Evolutionary conservation across 2,329 filamentous ascomycete species (phyloP).

Genomic region (Fusarium sp.): DNA sequence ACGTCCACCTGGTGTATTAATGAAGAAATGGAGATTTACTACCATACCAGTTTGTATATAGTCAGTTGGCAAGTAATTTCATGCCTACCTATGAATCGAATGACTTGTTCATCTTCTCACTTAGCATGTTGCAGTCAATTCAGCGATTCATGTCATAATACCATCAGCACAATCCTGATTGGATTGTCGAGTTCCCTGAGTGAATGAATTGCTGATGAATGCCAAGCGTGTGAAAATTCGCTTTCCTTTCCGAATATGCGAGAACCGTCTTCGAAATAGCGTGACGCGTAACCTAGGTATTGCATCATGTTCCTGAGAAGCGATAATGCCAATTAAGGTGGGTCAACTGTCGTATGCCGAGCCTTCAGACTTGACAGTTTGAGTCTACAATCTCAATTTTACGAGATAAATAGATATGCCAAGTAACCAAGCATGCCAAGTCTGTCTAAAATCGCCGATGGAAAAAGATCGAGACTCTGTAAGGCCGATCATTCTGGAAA

Average conservation of each 20-base stretch:
- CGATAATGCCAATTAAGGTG: neutral
- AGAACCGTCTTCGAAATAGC: neutral
- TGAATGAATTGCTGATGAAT: neutral
- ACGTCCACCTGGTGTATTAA: neutral
- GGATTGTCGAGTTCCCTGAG: neutral
- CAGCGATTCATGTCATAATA: neutral
- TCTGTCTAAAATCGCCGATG: neutral
- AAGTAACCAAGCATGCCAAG: neutral
- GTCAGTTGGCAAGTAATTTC: neutral
- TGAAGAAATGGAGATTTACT: neutral
- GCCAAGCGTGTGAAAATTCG: neutral
- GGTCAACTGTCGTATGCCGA: constrained; percentile 21
- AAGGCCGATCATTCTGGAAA: neutral
- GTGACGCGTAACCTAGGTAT: neutral
- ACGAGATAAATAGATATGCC: neutral
- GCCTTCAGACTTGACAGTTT: neutral
- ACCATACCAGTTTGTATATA: neutral
- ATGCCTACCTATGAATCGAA: neutral
- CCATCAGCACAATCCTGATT: neutral
- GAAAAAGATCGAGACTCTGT: neutral
- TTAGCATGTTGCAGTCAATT: neutral
- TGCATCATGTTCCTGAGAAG: neutral
- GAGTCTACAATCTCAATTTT: neutral
- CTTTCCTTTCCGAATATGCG: constrained; percentile 1
- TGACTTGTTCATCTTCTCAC: neutral